Evolutionary conservation across 768 basidiomycete genomes (phyloP), one percentile per base, ranked within the genome.

Genomic region (Termitomyces sp.): DNA sequence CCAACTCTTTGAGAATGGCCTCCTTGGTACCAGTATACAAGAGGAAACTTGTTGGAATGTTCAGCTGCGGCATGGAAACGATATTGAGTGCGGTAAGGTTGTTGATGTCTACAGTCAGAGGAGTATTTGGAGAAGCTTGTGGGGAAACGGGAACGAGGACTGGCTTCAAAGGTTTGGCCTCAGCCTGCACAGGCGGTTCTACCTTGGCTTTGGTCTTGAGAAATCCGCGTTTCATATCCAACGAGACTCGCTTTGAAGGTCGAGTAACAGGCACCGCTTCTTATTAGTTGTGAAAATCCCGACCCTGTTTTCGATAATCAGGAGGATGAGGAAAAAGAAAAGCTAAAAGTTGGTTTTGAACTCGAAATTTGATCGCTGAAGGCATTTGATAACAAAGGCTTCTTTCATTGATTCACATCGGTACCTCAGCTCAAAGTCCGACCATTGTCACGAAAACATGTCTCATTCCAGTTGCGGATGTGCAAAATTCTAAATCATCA

Each of bases 211-310:
- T 16, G 13, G 49, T 16, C 14, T 50, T 22, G 22, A 50, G 49
- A 16, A 50, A 50, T 50, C 49, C 49, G 22, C 49, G 49, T 20
- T 35, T 50, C 49, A 50, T 50, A 24, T 7, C 16, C 14, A 18
- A 16, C n/a, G n/a, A 33, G 22, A 35, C 28, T 5, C 16, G 18
- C 30, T 32, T n/a, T 20, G 14, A 24, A 36, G 22, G n/a, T 24
- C 22, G 12, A 16, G 20, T 33, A 42, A 24, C 1, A 36, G 36
- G 20, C 16, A 53, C 46, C 18, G 18, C 38, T 22, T 48, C 7
- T 40, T 52, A n/a, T 16, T 4, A 18, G 49, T 36, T 12, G 55
- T 55, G 40, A 56, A 40, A 56, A 55, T 16, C 48, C 53, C 38
- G 16, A 10, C 1, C 38, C 28, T 35, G 24, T 28, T 45, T 30